Evolutionary conservation across 208 protist species (phyloP).

Genomic region (Crithidia expoeki): DNA sequence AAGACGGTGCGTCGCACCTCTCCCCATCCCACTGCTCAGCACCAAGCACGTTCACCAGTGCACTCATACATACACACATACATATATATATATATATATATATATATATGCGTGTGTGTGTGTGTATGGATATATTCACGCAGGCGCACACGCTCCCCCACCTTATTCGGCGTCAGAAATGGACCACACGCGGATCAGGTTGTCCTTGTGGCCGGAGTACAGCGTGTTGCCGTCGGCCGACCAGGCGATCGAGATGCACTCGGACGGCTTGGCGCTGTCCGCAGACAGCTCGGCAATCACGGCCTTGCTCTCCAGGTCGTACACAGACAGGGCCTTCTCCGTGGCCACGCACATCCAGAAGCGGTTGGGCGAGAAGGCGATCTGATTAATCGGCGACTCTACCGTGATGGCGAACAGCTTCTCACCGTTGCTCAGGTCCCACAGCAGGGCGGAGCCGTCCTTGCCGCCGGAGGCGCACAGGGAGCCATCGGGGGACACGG

Average conservation of each 20-base stretch:
- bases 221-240: slow-evolving; percentile 97
- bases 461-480: slow-evolving; percentile 99
- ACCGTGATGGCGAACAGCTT: slow-evolving; percentile 97
- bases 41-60: not conserved
- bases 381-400: slow-evolving; percentile 89
- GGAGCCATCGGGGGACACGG: slow-evolving; percentile 99
- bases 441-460: slow-evolving; percentile 97
- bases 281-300: slow-evolving; percentile 94
- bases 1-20: not conserved
- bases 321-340: slow-evolving; percentile 93
- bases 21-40: slow-evolving; percentile 1
- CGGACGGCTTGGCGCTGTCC: slow-evolving; percentile 70
- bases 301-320: slow-evolving; percentile 97
- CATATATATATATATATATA: too few relatives aligned
- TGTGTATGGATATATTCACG: too few relatives aligned
- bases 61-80: not conserved
- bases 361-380: slow-evolving; percentile 98
- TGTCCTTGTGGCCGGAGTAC: slow-evolving; percentile 99
- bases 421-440: slow-evolving; percentile 98
- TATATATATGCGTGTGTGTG: too few relatives aligned
- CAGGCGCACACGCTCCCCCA: not conserved
- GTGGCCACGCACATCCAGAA: slow-evolving; percentile 99
- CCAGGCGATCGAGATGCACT: slow-evolving; percentile 97
- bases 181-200: slow-evolving; percentile 97
- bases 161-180: slow-evolving; percentile 51